phyloP scores from a whole-genome alignment of 1,139 yeast genomes.

The Pichia sp. region DNA sequence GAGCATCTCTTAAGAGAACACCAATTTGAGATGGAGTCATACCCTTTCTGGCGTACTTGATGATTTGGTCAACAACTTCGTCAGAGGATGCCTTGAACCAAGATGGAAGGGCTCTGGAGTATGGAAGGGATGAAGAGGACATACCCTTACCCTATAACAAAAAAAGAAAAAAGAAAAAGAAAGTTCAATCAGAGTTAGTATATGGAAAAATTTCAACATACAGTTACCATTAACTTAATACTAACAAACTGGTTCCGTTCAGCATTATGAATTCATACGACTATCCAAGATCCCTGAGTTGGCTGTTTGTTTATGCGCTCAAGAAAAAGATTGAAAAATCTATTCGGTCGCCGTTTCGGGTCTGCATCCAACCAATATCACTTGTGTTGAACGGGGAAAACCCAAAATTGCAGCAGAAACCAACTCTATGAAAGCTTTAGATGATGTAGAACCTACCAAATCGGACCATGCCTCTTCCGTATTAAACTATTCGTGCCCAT shows the following conservation, averaged over 20 bases:
- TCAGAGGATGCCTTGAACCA: slow-evolving; percentile 98
- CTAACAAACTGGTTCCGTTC: slow-evolving; percentile 34
- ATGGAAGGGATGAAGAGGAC: slow-evolving; percentile 98
- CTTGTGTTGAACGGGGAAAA: not conserved
- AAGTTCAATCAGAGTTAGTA: slow-evolving; percentile 32
- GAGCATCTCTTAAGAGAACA: slow-evolving; percentile 99
- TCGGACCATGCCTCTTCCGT: slow-evolving; percentile 31
- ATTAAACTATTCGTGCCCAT: slow-evolving; percentile 17
- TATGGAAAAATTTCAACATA: slow-evolving; percentile 14
- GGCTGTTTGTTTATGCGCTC: not conserved
- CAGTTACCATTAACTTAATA: slow-evolving; percentile 27
- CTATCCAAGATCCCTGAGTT: not conserved
- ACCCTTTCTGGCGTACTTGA: slow-evolving; percentile 99
- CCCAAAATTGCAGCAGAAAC: not conserved
- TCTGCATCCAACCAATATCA: not conserved
- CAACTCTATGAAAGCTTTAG: not conserved
- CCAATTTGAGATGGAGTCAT: slow-evolving; percentile 99
- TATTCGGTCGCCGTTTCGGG: not conserved
- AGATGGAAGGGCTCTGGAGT: slow-evolving; percentile 97
- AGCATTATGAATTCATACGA: slow-evolving; percentile 20
- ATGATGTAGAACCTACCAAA: slow-evolving; percentile 17
- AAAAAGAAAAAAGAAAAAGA: slow-evolving; percentile 16
- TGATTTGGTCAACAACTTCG: slow-evolving; percentile 94
- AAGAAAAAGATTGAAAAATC: not conserved
- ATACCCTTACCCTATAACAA: slow-evolving; percentile 90